phyloP scores from a whole-genome alignment of 345 rosid genomes.

The Melaleuca alternifolia region DNA sequence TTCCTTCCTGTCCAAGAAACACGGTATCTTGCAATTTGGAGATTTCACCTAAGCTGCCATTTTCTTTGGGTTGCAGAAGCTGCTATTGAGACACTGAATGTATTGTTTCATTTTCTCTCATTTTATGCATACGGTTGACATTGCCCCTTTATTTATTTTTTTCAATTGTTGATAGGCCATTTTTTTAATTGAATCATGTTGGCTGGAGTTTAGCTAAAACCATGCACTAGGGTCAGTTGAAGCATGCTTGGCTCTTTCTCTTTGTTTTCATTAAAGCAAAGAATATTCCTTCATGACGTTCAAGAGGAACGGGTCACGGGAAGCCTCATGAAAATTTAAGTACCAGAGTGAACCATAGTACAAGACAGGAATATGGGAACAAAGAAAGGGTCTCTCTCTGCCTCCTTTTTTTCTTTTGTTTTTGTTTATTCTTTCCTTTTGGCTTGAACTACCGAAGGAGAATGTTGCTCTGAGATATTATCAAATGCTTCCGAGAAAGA shows the following conservation, averaged over 20 bases:
- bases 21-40: background rate
- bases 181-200: background rate
- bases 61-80: background rate
- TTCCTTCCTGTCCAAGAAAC: background rate
- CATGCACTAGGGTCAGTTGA: background rate
- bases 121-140: background rate
- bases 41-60: background rate
- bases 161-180: background rate
- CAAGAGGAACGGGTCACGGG: background rate
- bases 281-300: background rate
- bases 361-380: background rate
- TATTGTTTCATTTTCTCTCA: background rate
- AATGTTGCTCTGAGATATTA: background rate
- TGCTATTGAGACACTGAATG: background rate
- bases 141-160: background rate
- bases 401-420: background rate
- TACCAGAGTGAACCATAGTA: background rate
- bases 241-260: background rate
- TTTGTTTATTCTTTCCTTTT: background rate
- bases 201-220: background rate
- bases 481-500: background rate
- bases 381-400: background rate
- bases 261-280: background rate
- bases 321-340: background rate
- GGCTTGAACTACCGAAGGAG: background rate